Evolutionary conservation across 2,329 filamentous ascomycete species (phyloP), one percentile per base, ranked within the genome.

Genomic region (Exserohilum rostratum): DNA sequence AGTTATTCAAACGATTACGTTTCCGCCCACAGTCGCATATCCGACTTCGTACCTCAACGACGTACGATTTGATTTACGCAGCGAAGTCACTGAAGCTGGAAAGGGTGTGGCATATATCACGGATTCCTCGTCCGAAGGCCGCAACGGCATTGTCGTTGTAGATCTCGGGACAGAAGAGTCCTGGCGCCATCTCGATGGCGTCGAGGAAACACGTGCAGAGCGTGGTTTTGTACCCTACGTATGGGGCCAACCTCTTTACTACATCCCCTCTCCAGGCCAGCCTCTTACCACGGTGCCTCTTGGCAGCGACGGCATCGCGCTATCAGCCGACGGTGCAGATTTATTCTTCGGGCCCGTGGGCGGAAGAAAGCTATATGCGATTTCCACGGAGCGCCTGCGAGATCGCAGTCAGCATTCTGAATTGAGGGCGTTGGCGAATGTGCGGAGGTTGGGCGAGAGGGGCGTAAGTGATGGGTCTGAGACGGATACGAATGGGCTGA

Each of bases 81-180:
- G 77, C 2, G 64, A 66, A 15, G 30, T 80, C 6, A 78, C 78
- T 0, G 56, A 68, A 12, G 73, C 74, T 2, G 80, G 80, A 3
- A 59, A 77, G 25, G 81, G 81, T 15, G 62, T 83, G 12, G 81
- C 80, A 0, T 84, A 84, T 65, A 82, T 84, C 62, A 83, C 81
- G 20, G 82, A 84, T 60, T 79, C 76, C 30, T 78, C 74, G 40
- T 64, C 65, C 39, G 79, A 81, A 65, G 80, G 81, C 33, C 77
- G 78, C 80, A 66, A 66, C 49, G 82, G 77, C 3, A 77, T 83
- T 49, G 71, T 83, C 46, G 69, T 81, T 12, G 81, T 80, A 29
- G 81, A 84, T 53, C 77, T 83, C 6, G 78, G 77, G 6, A 77
- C 77, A 0, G 79, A 79, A 6, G 74, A 80, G 49, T 75, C 75